A percentile compares a stretch with the other conserved stretches of the same genome.
Evolutionary conservation across 31 red algal genomes (phyloP).

Genomic region (Endocladia muricata): DNA sequence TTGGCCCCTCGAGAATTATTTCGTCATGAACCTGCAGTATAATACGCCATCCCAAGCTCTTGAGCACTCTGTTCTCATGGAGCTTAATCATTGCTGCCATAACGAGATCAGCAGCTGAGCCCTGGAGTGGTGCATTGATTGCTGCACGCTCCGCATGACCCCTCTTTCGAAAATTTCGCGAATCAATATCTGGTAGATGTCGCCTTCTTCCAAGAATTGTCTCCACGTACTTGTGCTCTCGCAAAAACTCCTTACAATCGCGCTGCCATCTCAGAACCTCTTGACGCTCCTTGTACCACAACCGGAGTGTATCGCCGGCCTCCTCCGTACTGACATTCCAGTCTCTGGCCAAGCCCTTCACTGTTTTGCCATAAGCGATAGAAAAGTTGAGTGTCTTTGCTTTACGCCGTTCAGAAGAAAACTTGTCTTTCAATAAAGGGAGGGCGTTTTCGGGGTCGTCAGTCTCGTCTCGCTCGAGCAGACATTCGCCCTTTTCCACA

Average conservation of each 20-base stretch:
- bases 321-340: constrained; percentile 81
- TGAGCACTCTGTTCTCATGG: constrained; percentile 45
- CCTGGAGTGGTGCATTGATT: constrained; percentile 94
- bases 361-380: constrained; percentile 95
- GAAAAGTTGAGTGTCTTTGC: constrained; percentile 96
- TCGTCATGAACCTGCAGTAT: constrained; percentile 96
- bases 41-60: constrained; percentile 80
- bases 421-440: constrained; percentile 92
- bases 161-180: background rate
- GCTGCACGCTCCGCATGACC: constrained; percentile 82
- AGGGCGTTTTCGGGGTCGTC: background rate
- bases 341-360: constrained; percentile 72
- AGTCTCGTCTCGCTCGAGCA: constrained; percentile 41
- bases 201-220: constrained; percentile 85
- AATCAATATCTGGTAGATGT: constrained; percentile 64
- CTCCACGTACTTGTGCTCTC: constrained; percentile 67
- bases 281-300: constrained; percentile 91
- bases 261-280: constrained; percentile 87
- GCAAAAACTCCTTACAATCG: constrained; percentile 42
- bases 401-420: constrained; percentile 68
- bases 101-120: constrained; percentile 90
- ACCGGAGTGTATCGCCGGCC: constrained; percentile 62
- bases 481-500: constrained; percentile 53
- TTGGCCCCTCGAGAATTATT: constrained; percentile 94
- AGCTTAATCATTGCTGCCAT: constrained; percentile 92